These are phyloP conservation scores for Exophiala viscosa DNA, from an alignment of 2,329 filamentous ascomycete species.

Conservation along the genomic window DNA sequence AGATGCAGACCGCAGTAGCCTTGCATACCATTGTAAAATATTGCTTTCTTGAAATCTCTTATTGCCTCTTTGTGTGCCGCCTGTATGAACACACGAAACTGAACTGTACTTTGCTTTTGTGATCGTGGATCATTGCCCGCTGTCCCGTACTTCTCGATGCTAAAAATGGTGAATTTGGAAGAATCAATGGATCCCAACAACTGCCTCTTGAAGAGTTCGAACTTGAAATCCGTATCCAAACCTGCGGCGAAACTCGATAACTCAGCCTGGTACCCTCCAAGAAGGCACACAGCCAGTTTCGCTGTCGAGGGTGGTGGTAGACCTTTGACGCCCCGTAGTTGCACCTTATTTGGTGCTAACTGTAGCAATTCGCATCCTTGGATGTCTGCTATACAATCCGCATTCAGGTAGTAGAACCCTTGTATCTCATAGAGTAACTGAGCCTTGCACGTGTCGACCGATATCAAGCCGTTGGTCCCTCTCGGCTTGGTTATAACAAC, in stretches of 20 bases:
- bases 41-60: background rate
- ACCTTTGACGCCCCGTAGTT: constrained; percentile 37
- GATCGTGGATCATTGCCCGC: constrained; percentile 37
- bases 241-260: constrained; percentile 46
- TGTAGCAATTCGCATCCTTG: background rate
- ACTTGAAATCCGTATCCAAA: constrained; percentile 46
- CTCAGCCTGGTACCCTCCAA: constrained; percentile 47
- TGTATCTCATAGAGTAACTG: constrained; percentile 51
- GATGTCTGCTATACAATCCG: constrained; percentile 4
- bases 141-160: constrained; percentile 46
- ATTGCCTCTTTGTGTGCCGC: constrained; percentile 21
- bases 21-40: constrained; percentile 5
- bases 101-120: constrained; percentile 43
- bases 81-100: constrained; percentile 44
- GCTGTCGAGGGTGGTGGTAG: constrained; percentile 47
- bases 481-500: constrained; percentile 48
- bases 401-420: constrained; percentile 46
- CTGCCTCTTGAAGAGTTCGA: constrained; percentile 29
- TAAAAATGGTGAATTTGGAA: constrained; percentile 42
- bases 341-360: constrained; percentile 34
- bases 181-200: constrained; percentile 33
- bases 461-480: constrained; percentile 24
- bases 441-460: constrained; percentile 37
- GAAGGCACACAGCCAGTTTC: constrained; percentile 48
- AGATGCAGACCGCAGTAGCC: constrained; percentile 3